Base-by-base conservation (phyloP, 2,329 filamentous ascomycete genomes). In the Macrophomina tecta region DNA sequence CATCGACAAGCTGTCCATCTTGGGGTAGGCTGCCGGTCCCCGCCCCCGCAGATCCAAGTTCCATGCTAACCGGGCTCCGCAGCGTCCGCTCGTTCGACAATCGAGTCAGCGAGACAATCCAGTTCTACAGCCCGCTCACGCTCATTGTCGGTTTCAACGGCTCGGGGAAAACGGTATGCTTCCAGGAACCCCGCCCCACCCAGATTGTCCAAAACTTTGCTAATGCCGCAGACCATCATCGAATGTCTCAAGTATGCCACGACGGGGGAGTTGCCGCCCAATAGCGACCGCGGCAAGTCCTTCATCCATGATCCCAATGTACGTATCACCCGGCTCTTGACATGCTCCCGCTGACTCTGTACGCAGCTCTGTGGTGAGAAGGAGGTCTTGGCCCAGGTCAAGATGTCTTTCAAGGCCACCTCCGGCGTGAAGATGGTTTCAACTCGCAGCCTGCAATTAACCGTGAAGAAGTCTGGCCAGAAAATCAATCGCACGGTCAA, bases 181-280 rank as follows among this genome's bases (percentile, higher is more conserved):
- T 34, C 32, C 40, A 45, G 70, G 67, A 28, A 45, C 18, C 60
- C 18, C 34, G 58, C 5, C 28, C 6, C 30, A 16, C 42, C 58
- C 28, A 61, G 11, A 49, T 32, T 53, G n/a, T 18, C 30, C 11
- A 40, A 2, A 60, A 55, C 30, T 42, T 6, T 46, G 60, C 71
- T 53, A 70, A n/a, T 36, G 52, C n/a, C 42, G 48, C 68, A 87
- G 83, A 98, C 95, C 67, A 97, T 99, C 76, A 99, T 99, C 80
- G 95, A 99, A 80, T 97, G 93, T 77, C 90, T 99, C 75, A 97
- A 97, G 77, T 99, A 97, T 88, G 94, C 92, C 63, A 97, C 96
- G 18, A 97, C 94, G 7, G 96, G 95, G 66, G 91, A 96, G 74
- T 86, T 97, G 56, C 95, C 95, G 1, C 93, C 95, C 38, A 97